Evolutionary conservation across 495 filamentous ascomycete species (phyloP).

Genomic region (Lasiosphaeris hirsuta): DNA sequence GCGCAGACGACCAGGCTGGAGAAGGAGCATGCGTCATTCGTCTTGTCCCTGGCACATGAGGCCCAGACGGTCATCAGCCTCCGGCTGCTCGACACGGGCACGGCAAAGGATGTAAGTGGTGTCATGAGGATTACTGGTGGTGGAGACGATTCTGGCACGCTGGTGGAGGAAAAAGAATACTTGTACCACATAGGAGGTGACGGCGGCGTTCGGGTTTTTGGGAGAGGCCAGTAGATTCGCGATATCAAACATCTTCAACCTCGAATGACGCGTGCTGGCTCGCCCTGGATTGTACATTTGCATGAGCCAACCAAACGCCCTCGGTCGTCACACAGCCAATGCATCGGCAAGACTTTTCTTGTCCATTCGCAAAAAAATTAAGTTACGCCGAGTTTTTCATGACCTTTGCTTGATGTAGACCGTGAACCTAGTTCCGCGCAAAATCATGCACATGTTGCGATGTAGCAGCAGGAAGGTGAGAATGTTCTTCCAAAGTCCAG

Average conservation of each 20-base stretch:
- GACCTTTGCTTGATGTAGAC: conserved; percentile 31
- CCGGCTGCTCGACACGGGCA: conserved; percentile 74
- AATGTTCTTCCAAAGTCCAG: conserved; percentile 28
- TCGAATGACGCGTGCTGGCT: neutral
- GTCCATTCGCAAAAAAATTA: conserved; percentile 23
- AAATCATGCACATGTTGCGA: conserved; percentile 32
- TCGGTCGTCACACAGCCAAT: neutral
- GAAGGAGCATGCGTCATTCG: conserved; percentile 64
- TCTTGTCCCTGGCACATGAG: conserved; percentile 67
- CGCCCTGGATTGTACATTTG: neutral
- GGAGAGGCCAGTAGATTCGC: conserved; percentile 54
- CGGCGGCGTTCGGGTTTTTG: conserved; percentile 77
- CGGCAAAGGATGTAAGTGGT: conserved; percentile 86
- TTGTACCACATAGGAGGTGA: conserved; percentile 77
- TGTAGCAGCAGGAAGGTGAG: conserved; percentile 28
- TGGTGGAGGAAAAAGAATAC: conserved; percentile 62
- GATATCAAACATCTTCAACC: neutral
- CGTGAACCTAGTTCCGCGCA: conserved; percentile 30
- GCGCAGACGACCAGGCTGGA: conserved; percentile 60
- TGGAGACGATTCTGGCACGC: conserved; percentile 23
- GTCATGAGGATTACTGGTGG: conserved; percentile 73
- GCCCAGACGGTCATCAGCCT: conserved; percentile 67
- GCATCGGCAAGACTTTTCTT: neutral
- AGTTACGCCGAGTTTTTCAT: conserved; percentile 32
- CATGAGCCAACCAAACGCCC: neutral